Evolutionary conservation across 352 stramenopile species (phyloP).

Genomic region (Globisporangium apiculatum): DNA sequence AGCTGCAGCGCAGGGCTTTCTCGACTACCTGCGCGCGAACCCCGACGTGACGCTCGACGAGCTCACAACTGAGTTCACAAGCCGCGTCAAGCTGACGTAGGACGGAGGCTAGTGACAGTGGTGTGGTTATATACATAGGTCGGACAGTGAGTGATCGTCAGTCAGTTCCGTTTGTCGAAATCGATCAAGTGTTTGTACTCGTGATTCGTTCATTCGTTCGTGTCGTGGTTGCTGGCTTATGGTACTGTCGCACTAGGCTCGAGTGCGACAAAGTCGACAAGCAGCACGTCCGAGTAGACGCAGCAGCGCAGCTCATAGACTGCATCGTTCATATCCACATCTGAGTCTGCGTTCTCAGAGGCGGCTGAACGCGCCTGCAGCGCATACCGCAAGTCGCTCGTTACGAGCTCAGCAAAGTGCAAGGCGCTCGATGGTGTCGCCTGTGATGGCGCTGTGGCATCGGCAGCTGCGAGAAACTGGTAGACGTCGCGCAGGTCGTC

Average conservation of each 20-base stretch:
- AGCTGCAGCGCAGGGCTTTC: constrained; percentile 49
- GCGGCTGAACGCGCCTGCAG: not conserved
- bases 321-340: not conserved
- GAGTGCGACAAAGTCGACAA: constrained; percentile 15
- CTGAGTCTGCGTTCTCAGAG: not conserved
- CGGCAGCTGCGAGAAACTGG: not conserved
- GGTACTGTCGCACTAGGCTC: not conserved
- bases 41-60: constrained; percentile 61
- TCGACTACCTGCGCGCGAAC: constrained; percentile 68
- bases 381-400: not conserved
- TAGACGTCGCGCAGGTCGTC: not conserved
- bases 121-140: too few relatives aligned
- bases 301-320: constrained; percentile 24
- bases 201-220: not conserved
- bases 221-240: not conserved
- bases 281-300: constrained; percentile 22
- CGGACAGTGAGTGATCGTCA: too few relatives aligned
- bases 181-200: not conserved
- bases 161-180: too few relatives aligned
- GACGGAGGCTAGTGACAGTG: too few relatives aligned
- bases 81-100: constrained; percentile 42
- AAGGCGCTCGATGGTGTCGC: too few relatives aligned
- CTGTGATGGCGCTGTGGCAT: not conserved
- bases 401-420: not conserved
- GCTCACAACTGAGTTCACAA: constrained; percentile 67